phyloP scores from a whole-genome alignment of 2,329 filamentous ascomycete genomes.

The Botrytis deweyae region DNA sequence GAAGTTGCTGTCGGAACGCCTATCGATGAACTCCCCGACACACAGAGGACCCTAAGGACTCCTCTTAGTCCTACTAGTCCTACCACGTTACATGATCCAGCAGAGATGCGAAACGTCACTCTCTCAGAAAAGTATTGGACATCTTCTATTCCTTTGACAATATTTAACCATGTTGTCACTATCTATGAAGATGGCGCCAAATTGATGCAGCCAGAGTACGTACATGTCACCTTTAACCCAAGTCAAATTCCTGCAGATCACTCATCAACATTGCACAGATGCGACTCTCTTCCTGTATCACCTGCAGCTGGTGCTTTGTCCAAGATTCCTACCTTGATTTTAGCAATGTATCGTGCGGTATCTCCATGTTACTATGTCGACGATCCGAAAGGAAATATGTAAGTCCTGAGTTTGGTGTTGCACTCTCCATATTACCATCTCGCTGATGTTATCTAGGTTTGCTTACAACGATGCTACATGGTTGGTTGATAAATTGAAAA shows the following conservation, averaged over 20 bases:
- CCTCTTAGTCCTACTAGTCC: background rate
- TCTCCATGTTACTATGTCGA: constrained; percentile 71
- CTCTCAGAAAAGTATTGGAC: constrained; percentile 85
- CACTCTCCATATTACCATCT: background rate
- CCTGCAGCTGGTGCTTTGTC: constrained; percentile 69
- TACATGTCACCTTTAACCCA: constrained; percentile 15
- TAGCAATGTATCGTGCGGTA: constrained; percentile 78
- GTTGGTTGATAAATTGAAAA: constrained; percentile 56
- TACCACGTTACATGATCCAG: background rate
- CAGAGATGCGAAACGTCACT: constrained; percentile 58
- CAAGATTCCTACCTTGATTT: constrained; percentile 65
- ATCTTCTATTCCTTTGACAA: constrained; percentile 79
- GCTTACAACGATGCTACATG: constrained; percentile 68
- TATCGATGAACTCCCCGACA: constrained; percentile 21
- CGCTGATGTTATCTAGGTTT: constrained; percentile 46
- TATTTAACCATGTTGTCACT: constrained; percentile 64
- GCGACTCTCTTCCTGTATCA: constrained; percentile 55
- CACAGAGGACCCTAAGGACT: background rate
- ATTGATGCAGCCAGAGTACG: constrained; percentile 53
- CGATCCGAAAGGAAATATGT: constrained; percentile 64
- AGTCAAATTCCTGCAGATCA: constrained; percentile 40
- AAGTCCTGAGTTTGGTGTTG: constrained; percentile 34
- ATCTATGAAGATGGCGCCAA: constrained; percentile 61
- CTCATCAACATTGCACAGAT: background rate
- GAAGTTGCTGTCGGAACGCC: constrained; percentile 41